Conservation (phyloP, 495 filamentous ascomycete species). For the Penicillium nucicola region DNA sequence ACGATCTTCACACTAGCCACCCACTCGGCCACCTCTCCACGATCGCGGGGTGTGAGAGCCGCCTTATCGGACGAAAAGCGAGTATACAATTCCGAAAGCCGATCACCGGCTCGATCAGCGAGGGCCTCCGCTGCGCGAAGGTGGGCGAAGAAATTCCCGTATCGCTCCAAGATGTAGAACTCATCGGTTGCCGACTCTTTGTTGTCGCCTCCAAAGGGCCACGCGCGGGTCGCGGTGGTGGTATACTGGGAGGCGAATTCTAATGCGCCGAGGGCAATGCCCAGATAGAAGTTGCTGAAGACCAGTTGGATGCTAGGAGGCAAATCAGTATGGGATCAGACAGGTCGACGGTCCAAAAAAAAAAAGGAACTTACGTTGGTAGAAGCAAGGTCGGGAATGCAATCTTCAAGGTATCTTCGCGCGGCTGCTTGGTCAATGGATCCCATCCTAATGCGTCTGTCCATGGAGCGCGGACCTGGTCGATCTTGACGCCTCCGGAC, state of each 20-base stretch:
- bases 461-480: conserved; percentile 54
- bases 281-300: conserved; percentile 62
- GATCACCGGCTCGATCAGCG: conserved; percentile 47
- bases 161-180: conserved; percentile 58
- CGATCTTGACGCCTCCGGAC: conserved; percentile 54
- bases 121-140: conserved; percentile 54
- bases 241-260: conserved; percentile 52
- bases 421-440: conserved; percentile 37
- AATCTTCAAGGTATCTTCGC: conserved; percentile 42
- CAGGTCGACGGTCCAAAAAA: not conserved
- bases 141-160: conserved; percentile 59
- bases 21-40: conserved; percentile 58
- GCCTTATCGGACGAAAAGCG: conserved; percentile 29
- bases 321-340: not conserved
- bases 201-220: conserved; percentile 57
- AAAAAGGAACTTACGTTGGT: conserved; percentile 45
- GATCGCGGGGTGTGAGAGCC: conserved; percentile 39
- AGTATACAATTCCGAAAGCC: conserved; percentile 40
- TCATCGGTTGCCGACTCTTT: conserved; percentile 54
- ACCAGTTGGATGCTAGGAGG: conserved; percentile 51
- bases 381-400: conserved; percentile 51
- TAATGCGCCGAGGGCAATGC: conserved; percentile 54
- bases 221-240: conserved; percentile 46
- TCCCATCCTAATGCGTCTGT: conserved; percentile 58
- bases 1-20: conserved; percentile 59